Conservation (phyloP, 2,329 filamentous ascomycete species). For the Botrytis byssoidea region DNA sequence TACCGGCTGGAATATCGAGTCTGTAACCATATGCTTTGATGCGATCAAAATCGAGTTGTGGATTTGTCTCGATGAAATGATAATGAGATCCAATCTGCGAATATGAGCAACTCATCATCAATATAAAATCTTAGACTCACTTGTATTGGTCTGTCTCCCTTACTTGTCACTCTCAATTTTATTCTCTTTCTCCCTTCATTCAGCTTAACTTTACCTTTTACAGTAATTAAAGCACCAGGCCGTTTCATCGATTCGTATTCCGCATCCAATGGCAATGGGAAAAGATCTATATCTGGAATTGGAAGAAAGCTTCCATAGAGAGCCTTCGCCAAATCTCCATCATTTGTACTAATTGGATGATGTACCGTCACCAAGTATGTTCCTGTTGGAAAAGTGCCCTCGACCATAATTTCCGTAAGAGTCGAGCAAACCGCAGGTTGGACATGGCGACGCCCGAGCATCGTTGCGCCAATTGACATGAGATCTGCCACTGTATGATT, state of each 20-base stretch:
- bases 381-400: conserved; percentile 87
- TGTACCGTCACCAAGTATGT: conserved; percentile 95
- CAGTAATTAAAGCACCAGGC: conserved; percentile 76
- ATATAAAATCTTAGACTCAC: conserved; percentile 45
- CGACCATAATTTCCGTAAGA: conserved; percentile 83
- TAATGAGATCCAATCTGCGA: conserved; percentile 80
- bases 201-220: conserved; percentile 63
- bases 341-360: conserved; percentile 79
- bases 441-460: conserved; percentile 92
- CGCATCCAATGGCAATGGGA: conserved; percentile 62
- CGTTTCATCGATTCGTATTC: conserved; percentile 66
- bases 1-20: conserved; percentile 87
- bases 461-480: conserved; percentile 85
- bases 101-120: conserved; percentile 18
- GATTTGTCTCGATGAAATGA: conserved; percentile 94
- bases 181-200: conserved; percentile 75
- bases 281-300: conserved; percentile 65
- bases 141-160: conserved; percentile 86
- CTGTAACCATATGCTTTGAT: conserved; percentile 77
- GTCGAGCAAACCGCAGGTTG: conserved; percentile 77
- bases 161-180: conserved; percentile 74
- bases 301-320: conserved; percentile 91
- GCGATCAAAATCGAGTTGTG: conserved; percentile 84
- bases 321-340: conserved; percentile 82
- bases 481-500: conserved; percentile 88